These are phyloP conservation scores for Fomitopsis pulvina DNA, from an alignment of 768 basidiomycete genomes.

Conservation along the genomic window DNA sequence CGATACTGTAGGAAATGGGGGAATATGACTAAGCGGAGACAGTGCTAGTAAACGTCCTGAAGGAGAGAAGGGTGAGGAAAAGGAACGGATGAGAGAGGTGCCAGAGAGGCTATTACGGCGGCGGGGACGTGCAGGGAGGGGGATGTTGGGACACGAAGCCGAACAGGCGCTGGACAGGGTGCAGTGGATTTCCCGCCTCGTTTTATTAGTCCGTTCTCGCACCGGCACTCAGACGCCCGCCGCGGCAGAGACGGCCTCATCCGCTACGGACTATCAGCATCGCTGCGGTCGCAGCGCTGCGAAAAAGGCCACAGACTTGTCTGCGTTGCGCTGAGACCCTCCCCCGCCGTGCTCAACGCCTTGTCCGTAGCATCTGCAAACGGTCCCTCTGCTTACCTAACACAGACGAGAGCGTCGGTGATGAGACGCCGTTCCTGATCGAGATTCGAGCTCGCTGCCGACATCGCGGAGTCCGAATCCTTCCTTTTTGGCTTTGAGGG, in stretches of 20 bases:
- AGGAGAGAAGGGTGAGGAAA: conserved; percentile 8
- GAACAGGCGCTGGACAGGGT: conserved; percentile 8
- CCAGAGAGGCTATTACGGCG: conserved; percentile 14
- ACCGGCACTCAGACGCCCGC: conserved; percentile 14
- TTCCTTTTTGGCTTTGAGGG: too few relatives aligned
- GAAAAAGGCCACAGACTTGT: too few relatives aligned
- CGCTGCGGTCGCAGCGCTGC: too few relatives aligned
- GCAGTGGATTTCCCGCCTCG: conserved; percentile 7
- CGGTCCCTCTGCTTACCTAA: not conserved
- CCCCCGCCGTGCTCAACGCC: not conserved
- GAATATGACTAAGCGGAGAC: not conserved
- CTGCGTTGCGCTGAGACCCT: too few relatives aligned
- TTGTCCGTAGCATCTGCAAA: not conserved
- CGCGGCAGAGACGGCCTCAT: not conserved
- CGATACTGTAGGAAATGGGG: conserved; percentile 1
- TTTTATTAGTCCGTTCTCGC: conserved; percentile 18
- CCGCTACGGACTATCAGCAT: too few relatives aligned
- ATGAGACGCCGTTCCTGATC: not conserved
- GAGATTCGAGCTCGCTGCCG: not conserved
- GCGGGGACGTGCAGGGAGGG: conserved; percentile 4
- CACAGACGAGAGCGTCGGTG: not conserved
- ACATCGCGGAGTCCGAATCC: not conserved
- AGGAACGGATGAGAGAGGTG: conserved; percentile 18
- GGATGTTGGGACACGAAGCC: conserved; percentile 13
- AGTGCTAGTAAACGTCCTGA: not conserved